A percentile compares a stretch with the other conserved stretches of the same genome.
These are phyloP conservation scores for Calonectria fujianensis DNA, from an alignment of 2,329 filamentous ascomycete species.

Conservation along the genomic window DNA sequence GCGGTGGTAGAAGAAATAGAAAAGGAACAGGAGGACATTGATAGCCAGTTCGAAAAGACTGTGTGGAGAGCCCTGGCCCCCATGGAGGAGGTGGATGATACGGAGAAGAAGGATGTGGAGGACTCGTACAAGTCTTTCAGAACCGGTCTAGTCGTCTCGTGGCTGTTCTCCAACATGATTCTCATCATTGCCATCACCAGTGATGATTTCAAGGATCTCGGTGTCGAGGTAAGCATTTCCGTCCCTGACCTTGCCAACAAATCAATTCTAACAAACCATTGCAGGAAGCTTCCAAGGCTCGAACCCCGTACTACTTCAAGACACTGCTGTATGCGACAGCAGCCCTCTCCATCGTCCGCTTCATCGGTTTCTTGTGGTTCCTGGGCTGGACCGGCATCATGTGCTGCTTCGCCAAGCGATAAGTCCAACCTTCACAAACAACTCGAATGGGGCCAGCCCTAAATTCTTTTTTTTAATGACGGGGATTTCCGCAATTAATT, in stretches of 20 bases:
- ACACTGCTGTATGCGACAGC: slow-evolving; percentile 51
- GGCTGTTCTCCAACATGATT: slow-evolving; percentile 53
- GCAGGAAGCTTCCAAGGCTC: slow-evolving; percentile 46
- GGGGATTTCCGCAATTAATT: slow-evolving; percentile 4
- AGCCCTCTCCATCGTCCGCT: slow-evolving; percentile 51
- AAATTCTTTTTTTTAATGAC: slow-evolving; percentile 1
- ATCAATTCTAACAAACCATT: slow-evolving; percentile 29
- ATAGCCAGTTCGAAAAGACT: slow-evolving; percentile 53
- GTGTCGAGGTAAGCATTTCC: slow-evolving; percentile 45
- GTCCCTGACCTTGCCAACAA: rapidly evolving
- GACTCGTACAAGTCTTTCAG: slow-evolving; percentile 53
- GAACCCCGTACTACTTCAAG: slow-evolving; percentile 51
- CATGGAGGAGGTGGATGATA: slow-evolving; percentile 49
- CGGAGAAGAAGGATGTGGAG: slow-evolving; percentile 50
- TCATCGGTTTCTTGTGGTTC: slow-evolving; percentile 52
- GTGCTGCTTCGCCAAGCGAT: slow-evolving; percentile 49
- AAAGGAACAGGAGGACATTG: slow-evolving; percentile 52
- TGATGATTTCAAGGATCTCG: slow-evolving; percentile 50
- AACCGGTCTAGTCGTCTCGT: slow-evolving; percentile 52
- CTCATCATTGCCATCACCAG: slow-evolving; percentile 52
- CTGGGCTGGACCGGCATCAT: slow-evolving; percentile 52
- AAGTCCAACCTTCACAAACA: not conserved
- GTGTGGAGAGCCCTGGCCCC: slow-evolving; percentile 52
- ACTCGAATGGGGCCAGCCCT: not conserved
- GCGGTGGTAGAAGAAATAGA: slow-evolving; percentile 51